Base-by-base conservation (phyloP, 495 filamentous ascomycete genomes). In the Lasiosphaeria miniovina region DNA sequence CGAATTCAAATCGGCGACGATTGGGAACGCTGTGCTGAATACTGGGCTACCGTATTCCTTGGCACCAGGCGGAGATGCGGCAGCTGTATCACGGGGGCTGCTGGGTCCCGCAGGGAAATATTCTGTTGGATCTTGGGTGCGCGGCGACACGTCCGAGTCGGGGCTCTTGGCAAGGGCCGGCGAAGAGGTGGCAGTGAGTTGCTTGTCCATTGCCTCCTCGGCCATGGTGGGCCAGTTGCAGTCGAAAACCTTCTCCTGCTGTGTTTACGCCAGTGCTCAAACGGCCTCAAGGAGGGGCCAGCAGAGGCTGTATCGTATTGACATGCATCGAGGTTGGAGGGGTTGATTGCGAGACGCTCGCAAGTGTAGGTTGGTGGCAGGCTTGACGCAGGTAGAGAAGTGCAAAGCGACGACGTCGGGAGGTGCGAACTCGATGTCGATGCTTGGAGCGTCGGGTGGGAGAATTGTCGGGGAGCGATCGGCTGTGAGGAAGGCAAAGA, bases 231-330 rank as follows among this genome's bases (percentile, higher is more conserved):
- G 65, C 49, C 56, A 57, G 33, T 51, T 55, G 6, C 4, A 17
- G 33, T 32, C 49, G n/a, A 49, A 35, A 54, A 17, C 14, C 34
- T 31, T 34, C 33, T 50, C 41, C 52, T 8, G 34, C 10, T 53
- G 35, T 57, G 43, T 56, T 52, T 50, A 67, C 69, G 74, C 75
- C 71, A 71, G 57, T 65, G 71, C 73, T 71, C 66, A 65, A 65
- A 65, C 69, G 73, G 68, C 75, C 76, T 78, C 76, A 60, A 63
- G 56, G 55, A 67, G 74, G 76, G 76, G 74, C 73, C 77, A 72
- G 75, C 74, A 77, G 71, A 73, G 72, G 74, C 70, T 74, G 67
- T 65, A 62, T 70, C 60, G 68, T 65, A 69, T 65, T 43, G 66
- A 65, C 66, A 65, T 58, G 77, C 77, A 78, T 78, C 67, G 74